Percentiles rank a stretch among this genome's conserved stretches.
These are phyloP conservation scores for Colletotrichum trifolii DNA, from an alignment of 2,329 filamentous ascomycete species.

Conservation along the genomic window DNA sequence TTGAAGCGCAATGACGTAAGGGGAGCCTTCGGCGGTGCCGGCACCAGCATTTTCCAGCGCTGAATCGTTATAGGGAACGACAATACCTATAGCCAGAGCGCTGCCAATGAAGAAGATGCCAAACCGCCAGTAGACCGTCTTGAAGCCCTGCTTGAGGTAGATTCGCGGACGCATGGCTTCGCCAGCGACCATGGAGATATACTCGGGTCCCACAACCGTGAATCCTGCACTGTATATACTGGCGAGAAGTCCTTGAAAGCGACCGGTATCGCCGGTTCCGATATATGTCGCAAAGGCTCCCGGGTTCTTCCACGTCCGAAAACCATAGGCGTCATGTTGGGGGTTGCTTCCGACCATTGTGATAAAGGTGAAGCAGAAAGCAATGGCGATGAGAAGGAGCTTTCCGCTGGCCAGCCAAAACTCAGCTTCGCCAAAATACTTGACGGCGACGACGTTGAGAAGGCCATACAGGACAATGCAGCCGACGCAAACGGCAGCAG, in stretches of 20 bases:
- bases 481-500: conserved; percentile 28
- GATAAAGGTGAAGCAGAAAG: conserved; percentile 82
- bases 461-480: conserved; percentile 39
- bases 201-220: conserved; percentile 74
- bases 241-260: conserved; percentile 77
- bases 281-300: conserved; percentile 72
- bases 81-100: conserved; percentile 72
- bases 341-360: conserved; percentile 85
- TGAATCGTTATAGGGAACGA: conserved; percentile 73
- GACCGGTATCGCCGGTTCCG: conserved; percentile 69
- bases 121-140: conserved; percentile 79
- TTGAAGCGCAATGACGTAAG: conserved; percentile 72
- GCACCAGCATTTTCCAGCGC: conserved; percentile 55
- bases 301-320: conserved; percentile 73
- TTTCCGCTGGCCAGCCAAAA: conserved; percentile 75
- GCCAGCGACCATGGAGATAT: conserved; percentile 76
- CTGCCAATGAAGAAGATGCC: conserved; percentile 78
- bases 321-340: conserved; percentile 73
- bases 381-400: conserved; percentile 72
- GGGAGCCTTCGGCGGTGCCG: conserved; percentile 65
- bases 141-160: conserved; percentile 76
- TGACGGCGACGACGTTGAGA: conserved; percentile 45
- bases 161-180: conserved; percentile 73
- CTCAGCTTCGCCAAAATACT: conserved; percentile 65
- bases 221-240: conserved; percentile 74